Base-by-base conservation (phyloP, 768 basidiomycete genomes). In the Tylopilus felleus region DNA sequence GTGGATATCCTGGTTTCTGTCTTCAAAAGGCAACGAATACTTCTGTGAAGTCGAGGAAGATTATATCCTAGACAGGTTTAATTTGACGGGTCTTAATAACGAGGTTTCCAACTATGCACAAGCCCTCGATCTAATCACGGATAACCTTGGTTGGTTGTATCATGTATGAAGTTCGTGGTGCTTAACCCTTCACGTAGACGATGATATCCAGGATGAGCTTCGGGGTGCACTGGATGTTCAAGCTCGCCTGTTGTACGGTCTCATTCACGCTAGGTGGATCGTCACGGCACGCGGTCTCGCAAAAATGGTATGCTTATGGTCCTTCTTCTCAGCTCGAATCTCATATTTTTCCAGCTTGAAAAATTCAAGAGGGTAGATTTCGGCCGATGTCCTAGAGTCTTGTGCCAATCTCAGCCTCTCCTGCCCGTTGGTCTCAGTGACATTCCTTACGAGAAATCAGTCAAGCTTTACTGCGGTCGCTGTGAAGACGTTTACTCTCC, bases 11-110 rank as follows among this genome's bases (percentile, higher is more conserved):
- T 98, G 94, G 94, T 97, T 98, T 66, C 77, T 98, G 6, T 91
- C 92, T 21, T 94, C 93, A 19, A 97, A 97, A 70, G 95, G 97
- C 53, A 98, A 99, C 70, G 97, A 99, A 75, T 99, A 99, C 76
- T 98, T 98, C 66, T 97, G 96, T 71, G 95, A 98, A 77, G 93
- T 98, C 57, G 97, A 98, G 69, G 97, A 98, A 67, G 96, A 98
- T 73, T 98, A 98, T 71, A 98, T 99, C 65, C 80, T 97, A 52
- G 96, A 98, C 74, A 84, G 95, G 49, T 98, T 99, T 82, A 98
- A 99, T 73, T 78, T 99, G 52, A 99, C 97, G 3, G 96, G 97
- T 5, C 80, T 98, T 49, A 97, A 98, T 73, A 90, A 89, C 60
- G 97, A 98, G 70, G 93, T 98, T 7, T 82, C 93, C 56, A 94